Conservation (phyloP, 2,329 filamentous ascomycete genomes). For the Scedosporium boydii region DNA sequence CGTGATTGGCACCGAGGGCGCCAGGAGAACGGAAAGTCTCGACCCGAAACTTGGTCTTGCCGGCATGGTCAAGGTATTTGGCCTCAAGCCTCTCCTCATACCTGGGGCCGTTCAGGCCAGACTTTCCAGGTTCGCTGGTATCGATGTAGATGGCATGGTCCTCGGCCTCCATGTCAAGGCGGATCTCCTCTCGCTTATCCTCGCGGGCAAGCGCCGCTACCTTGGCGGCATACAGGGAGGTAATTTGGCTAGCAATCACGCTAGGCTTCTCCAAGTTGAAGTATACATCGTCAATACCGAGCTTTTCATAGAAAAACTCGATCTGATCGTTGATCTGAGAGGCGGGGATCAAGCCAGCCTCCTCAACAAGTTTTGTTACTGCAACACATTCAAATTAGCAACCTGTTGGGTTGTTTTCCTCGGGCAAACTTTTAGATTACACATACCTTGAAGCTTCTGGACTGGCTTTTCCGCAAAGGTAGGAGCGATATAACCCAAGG, state of each 20-base stretch:
- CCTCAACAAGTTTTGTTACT: conserved; percentile 75
- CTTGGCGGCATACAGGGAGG: conserved; percentile 93
- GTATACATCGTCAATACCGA: conserved; percentile 98
- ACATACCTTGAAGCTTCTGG: conserved; percentile 73
- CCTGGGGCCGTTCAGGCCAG: conserved; percentile 66
- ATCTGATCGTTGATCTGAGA: conserved; percentile 78
- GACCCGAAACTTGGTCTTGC: conserved; percentile 71
- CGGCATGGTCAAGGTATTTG: conserved; percentile 84
- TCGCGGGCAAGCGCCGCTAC: conserved; percentile 86
- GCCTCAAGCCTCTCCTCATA: conserved; percentile 91
- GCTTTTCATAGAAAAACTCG: conserved; percentile 93
- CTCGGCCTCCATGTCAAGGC: conserved; percentile 85
- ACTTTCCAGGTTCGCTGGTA: conserved; percentile 82
- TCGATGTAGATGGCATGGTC: conserved; percentile 99
- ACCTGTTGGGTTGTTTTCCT: neutral
- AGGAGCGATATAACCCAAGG: conserved; percentile 88
- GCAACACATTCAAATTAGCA: neutral
- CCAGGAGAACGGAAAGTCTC: conserved; percentile 94
- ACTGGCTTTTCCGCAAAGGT: conserved; percentile 87
- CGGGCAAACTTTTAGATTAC: neutral
- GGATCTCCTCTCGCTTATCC: conserved; percentile 89
- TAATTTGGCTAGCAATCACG: conserved; percentile 87
- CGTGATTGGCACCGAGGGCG: conserved; percentile 56
- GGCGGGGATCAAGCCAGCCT: conserved; percentile 77
- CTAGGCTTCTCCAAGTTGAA: conserved; percentile 83